Evolutionary conservation across 495 filamentous ascomycete species (phyloP), one percentile per base, ranked within the genome.

Genomic region (Penicillium arizonense): DNA sequence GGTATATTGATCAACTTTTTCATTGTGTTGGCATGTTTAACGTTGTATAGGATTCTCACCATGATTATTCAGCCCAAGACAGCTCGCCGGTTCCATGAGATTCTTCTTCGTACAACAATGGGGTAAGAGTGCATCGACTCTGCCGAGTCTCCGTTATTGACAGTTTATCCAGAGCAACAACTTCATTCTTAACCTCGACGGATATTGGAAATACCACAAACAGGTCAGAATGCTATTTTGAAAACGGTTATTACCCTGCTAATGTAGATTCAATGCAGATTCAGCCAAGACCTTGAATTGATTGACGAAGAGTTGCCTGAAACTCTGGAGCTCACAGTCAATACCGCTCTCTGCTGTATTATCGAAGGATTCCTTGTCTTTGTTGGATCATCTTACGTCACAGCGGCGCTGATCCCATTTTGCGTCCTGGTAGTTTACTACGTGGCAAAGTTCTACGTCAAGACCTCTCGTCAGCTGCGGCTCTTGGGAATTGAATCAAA

Each of bases 401-500:
- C 55, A 4, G 41, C 46, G 43, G 52, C 52, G 35, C 52, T 56
- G 36, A 41, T 64, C 20, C 58, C 61, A 20, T 33, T 58, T 16
- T 58, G 56, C 18, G 23, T 53, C n/a, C 26, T 64, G 5, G 52
- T 35, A 13, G 52, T 64, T 5, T 58, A 58, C 24, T 61, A 58
- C 34, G 49, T 64, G n/a, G 58, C 57, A 12, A 50, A 20, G 5
- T 61, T 48, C 39, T 64, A 64, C 23, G 46, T 82, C 0, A 77
- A 74, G 5, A 64, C 61, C 26, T 58, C 67, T 23, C 75, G 79
- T 5, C 83, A 86, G 53, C 47, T 87, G 3, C 75, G 83, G 16
- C 55, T 85, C 1, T 60, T 87, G 2, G 82, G 85, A 47, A 75
- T 82, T 5, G 77, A 84, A 53, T 63, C 72, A 8, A 80, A 80